Evolutionary conservation across 2,329 filamentous ascomycete species (phyloP).

Genomic region (Curvularia sp.): DNA sequence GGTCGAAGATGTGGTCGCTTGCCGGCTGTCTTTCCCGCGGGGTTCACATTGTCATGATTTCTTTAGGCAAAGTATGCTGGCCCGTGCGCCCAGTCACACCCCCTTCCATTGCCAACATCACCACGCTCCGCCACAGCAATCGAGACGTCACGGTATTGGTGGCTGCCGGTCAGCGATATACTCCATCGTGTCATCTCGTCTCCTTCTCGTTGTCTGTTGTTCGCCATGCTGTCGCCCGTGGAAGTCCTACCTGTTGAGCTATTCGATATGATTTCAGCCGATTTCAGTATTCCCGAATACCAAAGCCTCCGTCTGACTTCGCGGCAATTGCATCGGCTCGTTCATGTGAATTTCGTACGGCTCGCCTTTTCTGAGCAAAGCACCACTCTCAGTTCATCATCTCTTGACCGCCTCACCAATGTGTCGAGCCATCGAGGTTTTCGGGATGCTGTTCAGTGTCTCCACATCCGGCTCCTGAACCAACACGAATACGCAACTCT

Average conservation of each 20-base stretch:
- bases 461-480: constrained; percentile 37
- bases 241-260: constrained; percentile 43
- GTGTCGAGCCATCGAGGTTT: constrained; percentile 28
- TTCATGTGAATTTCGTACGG: constrained; percentile 31
- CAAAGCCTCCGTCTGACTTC: constrained; percentile 37
- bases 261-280: constrained; percentile 32
- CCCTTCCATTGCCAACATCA: not conserved
- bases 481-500: constrained; percentile 34
- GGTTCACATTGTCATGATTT: constrained; percentile 19
- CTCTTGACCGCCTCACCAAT: constrained; percentile 31
- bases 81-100: not conserved
- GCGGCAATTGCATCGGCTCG: constrained; percentile 31
- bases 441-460: constrained; percentile 25
- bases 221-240: constrained; percentile 32
- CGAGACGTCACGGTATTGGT: not conserved
- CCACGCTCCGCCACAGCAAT: not conserved
- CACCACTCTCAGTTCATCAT: constrained; percentile 36
- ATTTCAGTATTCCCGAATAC: constrained; percentile 27
- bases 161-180: not conserved
- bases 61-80: constrained; percentile 4
- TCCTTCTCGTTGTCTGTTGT: not conserved
- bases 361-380: constrained; percentile 31
- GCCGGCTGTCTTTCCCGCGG: constrained; percentile 12
- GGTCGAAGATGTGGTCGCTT: constrained; percentile 5
- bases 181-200: not conserved